Base-by-base conservation (phyloP, 495 filamentous ascomycete species). In the Neurospora hispaniola region DNA sequence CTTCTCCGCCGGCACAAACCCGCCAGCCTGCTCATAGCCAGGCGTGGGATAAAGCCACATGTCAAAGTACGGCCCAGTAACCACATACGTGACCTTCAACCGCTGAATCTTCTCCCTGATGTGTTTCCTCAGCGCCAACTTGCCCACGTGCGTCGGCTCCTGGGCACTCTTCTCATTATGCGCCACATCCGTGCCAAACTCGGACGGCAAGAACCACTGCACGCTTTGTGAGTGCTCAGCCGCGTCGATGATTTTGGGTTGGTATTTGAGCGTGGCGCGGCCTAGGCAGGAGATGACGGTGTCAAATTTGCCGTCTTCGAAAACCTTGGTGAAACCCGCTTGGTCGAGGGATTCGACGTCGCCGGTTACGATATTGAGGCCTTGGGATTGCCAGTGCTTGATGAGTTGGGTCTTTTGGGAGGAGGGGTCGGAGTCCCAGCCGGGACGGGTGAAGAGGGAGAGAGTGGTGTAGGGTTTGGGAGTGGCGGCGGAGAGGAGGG, bases 131-230 rank as follows among this genome's bases (percentile, higher is more conserved):
- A 92, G 88, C 59, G 86, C 86, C 54, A 92, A 85, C 79, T 93
- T 93, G 75, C 85, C 80, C 79, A 92, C 90, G 74, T 93, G 91
- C 0, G 91, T 89, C 76, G 86, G 87, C 80, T 92, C 91, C 42
- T 80, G 69, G 31, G 84, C 85, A 71, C 89, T 91, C 43, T 84
- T 82, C 10, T 75, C 75, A 23, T 85, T 81, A 75, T 92, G 90
- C 77, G 90, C 90, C 74, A 93, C 90, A 72, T 93, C 91, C 0
- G 91, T 93, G 72, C 91, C 91, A 76, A 90, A 93, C 77, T 93
- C 91, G 23, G 88, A 91, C 5, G 91, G 90, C 74, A 91, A 85
- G 81, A 93, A 92, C 82, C 88, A 88, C 73, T 88, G 84, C 23
- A 93, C 87, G 48, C 77, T 81, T 2, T 82, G 77, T 18, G 85